These are phyloP conservation scores for Sphagnum tenellum DNA, from an alignment of 225 moss, liverwort and hornwort species.

Conservation along the genomic window DNA sequence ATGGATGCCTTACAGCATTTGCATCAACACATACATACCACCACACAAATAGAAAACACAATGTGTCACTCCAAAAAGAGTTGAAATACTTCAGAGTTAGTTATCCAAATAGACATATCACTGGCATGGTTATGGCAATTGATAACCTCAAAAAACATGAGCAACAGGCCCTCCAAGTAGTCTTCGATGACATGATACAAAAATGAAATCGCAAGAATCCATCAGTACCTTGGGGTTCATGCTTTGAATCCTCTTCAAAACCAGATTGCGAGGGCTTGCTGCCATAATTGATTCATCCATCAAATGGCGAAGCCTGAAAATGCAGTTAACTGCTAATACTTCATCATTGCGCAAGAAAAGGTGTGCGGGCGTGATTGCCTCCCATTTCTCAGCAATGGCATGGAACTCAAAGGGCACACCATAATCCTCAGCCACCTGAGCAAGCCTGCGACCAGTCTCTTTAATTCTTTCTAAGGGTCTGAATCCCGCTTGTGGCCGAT, in stretches of 20 bases:
- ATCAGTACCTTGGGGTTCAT: constrained; percentile 57
- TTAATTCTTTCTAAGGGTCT: constrained; percentile 56
- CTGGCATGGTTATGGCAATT: too few species aligned
- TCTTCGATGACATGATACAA: background rate
- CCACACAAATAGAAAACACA: background rate
- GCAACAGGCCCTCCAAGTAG: background rate
- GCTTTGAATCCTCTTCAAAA: constrained; percentile 56
- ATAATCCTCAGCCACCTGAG: constrained; percentile 24
- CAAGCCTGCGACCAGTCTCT: constrained; percentile 68
- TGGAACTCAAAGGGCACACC: constrained; percentile 75
- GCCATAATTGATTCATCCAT: constrained; percentile 84
- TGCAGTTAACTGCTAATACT: constrained; percentile 62
- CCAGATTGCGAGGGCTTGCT: constrained; percentile 63
- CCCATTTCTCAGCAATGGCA: constrained; percentile 93
- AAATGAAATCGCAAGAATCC: background rate
- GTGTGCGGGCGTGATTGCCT: constrained; percentile 57
- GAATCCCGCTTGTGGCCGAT: constrained; percentile 82
- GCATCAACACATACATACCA: too few species aligned
- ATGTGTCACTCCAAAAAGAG: background rate
- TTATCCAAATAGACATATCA: background rate
- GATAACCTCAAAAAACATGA: background rate
- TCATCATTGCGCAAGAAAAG: constrained; percentile 59
- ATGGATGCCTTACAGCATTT: too few species aligned
- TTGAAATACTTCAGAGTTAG: background rate
- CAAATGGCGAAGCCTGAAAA: constrained; percentile 74